These are phyloP conservation scores for Boletus sensibilis DNA, from an alignment of 768 basidiomycete species.

Conservation along the genomic window DNA sequence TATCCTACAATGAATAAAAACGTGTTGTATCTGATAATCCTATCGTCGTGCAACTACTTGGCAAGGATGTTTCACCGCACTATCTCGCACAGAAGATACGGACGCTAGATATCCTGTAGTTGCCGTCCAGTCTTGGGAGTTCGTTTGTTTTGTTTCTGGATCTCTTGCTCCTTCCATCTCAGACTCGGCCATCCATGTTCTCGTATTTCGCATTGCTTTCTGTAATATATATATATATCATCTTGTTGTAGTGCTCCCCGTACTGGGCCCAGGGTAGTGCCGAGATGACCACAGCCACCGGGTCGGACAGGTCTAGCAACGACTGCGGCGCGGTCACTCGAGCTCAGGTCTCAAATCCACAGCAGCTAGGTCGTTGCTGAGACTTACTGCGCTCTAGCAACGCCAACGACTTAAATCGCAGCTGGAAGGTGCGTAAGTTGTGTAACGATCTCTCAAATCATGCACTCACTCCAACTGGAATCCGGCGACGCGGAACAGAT, in stretches of 20 bases:
- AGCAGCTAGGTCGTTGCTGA: neutral
- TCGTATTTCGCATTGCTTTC: neutral
- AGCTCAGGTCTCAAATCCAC: neutral
- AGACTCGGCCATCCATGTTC: neutral
- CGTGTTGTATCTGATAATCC: neutral
- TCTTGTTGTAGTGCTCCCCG: neutral
- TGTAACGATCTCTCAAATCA: neutral
- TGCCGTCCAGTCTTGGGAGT: neutral
- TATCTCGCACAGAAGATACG: neutral
- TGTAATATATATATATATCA: neutral
- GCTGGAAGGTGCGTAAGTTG: neutral
- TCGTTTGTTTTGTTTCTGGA: neutral
- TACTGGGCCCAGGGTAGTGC: neutral
- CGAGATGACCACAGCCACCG: constrained; percentile 6
- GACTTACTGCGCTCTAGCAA: constrained; percentile 4
- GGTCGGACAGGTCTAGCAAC: neutral
- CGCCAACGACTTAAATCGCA: neutral
- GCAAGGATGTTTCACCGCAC: neutral
- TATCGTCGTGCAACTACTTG: neutral
- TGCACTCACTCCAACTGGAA: constrained; percentile 5
- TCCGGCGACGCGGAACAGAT: neutral
- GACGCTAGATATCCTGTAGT: neutral
- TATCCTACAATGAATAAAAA: neutral
- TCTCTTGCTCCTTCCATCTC: neutral
- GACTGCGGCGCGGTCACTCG: neutral